phyloP scores from a whole-genome alignment of 257 asterid species.

The Agastache rugosa region DNA sequence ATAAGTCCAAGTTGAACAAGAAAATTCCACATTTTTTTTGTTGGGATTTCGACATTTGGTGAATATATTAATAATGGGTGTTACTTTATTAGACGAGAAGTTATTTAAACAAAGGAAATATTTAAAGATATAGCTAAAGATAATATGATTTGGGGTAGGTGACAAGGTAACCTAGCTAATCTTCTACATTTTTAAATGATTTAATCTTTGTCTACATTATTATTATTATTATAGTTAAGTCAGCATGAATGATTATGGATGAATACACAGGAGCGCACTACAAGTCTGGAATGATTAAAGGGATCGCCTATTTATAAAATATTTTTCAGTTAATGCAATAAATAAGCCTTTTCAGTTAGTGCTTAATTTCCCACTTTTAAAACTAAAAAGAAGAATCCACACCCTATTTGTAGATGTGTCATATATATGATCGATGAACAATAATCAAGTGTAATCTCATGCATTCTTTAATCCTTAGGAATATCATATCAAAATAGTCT shows the following conservation, averaged over 20 bases:
- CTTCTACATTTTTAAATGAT: background rate
- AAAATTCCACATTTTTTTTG: background rate
- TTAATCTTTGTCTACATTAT: slow-evolving; percentile 1
- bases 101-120: slow-evolving; percentile 7
- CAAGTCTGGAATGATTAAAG: slow-evolving; percentile 6
- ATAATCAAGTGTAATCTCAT: background rate
- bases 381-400: background rate
- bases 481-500: too few relatives aligned
- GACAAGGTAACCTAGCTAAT: background rate
- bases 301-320: background rate
- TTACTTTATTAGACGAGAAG: background rate
- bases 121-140: slow-evolving; percentile 7
- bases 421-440: too few relatives aligned
- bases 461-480: background rate
- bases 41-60: background rate
- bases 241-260: slow-evolving; percentile 5
- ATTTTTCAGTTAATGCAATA: background rate
- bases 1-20: background rate
- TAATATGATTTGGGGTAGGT: slow-evolving; percentile 24
- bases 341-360: slow-evolving; percentile 15
- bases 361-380: slow-evolving; percentile 6
- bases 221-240: slow-evolving; percentile 1
- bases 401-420: background rate
- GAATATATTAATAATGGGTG: background rate
- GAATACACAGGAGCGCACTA: slow-evolving; percentile 30